Conservation (phyloP, 2,329 filamentous ascomycete genomes). For the Cladophialophora carrionii region DNA sequence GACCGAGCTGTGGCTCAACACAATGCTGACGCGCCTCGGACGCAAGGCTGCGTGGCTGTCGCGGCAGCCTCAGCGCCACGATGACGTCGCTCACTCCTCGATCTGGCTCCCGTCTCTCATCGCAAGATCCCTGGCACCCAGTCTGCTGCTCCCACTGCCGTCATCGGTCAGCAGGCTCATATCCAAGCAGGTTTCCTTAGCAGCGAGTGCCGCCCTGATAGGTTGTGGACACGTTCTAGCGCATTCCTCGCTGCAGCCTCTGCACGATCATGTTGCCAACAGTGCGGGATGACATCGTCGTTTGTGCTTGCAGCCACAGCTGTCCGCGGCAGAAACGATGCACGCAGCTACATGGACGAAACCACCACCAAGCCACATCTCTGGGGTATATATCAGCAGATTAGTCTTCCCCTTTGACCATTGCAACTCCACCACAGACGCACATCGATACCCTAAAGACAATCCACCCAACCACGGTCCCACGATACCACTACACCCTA, state of each 20-base stretch:
- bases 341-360: not conserved
- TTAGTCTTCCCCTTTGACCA: slow-evolving; percentile 2
- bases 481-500: not conserved
- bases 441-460: not conserved
- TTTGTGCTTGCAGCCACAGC: not conserved
- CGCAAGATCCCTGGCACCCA: not conserved
- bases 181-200: slow-evolving; percentile 22
- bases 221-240: not conserved
- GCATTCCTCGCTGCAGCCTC: not conserved
- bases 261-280: not conserved
- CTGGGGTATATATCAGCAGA: slow-evolving; percentile 1
- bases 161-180: slow-evolving; percentile 22
- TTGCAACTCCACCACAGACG: not conserved
- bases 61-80: slow-evolving; percentile 5
- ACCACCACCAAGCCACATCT: not conserved
- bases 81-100: slow-evolving; percentile 6
- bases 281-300: slow-evolving; percentile 10
- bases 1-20: not conserved
- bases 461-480: not conserved
- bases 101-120: not conserved
- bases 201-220: not conserved
- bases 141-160: not conserved
- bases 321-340: not conserved
- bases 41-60: not conserved
- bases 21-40: slow-evolving; percentile 10